Percentiles rank a stretch among this genome's conserved stretches.
phyloP scores from a whole-genome alignment of 2,329 filamentous ascomycete species.

The Escovopsis sp. region DNA sequence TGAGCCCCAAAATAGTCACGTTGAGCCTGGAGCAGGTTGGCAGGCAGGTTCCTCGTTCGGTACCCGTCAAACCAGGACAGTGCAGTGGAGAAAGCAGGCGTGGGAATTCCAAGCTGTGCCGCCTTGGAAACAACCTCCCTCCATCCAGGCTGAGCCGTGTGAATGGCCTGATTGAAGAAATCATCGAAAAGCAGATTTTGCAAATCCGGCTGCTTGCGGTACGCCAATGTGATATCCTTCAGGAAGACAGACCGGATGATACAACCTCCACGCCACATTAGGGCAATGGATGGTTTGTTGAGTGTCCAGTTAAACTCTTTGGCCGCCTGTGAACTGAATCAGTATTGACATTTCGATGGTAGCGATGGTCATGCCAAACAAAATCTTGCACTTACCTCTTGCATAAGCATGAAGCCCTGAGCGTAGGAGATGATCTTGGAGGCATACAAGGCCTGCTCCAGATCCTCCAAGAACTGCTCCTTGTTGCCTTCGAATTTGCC shows the following conservation, averaged over 20 bases:
- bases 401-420: slow-evolving; percentile 99
- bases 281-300: slow-evolving; percentile 98
- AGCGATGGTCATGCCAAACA: neutral
- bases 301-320: slow-evolving; percentile 97
- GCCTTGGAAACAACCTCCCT: slow-evolving; percentile 82
- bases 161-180: slow-evolving; percentile 99
- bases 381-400: slow-evolving; percentile 47
- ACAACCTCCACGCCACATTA: slow-evolving; percentile 99
- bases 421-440: slow-evolving; percentile 99
- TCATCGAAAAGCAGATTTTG: slow-evolving; percentile 98
- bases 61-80: slow-evolving; percentile 98
- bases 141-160: slow-evolving; percentile 89
- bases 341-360: neutral
- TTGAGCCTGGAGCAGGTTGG: slow-evolving; percentile 97
- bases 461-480: slow-evolving; percentile 85
- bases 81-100: slow-evolving; percentile 90
- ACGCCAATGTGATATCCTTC: slow-evolving; percentile 97
- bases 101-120: slow-evolving; percentile 87
- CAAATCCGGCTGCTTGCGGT: slow-evolving; percentile 85
- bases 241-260: slow-evolving; percentile 99
- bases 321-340: slow-evolving; percentile 49
- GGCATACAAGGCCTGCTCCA: slow-evolving; percentile 96
- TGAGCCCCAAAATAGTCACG: slow-evolving; percentile 98
- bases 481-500: slow-evolving; percentile 76
- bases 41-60: slow-evolving; percentile 90